Percentiles rank a stretch among this genome's conserved stretches.
These are phyloP conservation scores for Colletotrichum trifolii DNA, from an alignment of 2,329 filamentous ascomycete species.

Conservation along the genomic window DNA sequence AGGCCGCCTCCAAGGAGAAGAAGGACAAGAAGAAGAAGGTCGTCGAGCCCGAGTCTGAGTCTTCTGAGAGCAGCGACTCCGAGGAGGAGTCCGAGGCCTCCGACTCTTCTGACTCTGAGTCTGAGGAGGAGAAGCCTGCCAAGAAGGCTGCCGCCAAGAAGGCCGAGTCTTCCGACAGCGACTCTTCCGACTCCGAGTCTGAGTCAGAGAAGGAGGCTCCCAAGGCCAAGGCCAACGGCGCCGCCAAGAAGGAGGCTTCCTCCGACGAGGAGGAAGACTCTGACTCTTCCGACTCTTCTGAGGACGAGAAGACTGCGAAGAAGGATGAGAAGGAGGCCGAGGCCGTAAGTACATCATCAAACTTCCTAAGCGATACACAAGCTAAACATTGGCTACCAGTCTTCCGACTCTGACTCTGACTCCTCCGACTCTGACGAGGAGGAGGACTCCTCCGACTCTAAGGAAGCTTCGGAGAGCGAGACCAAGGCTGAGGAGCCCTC, in stretches of 20 bases:
- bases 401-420: constrained; percentile 48
- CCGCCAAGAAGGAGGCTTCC: constrained; percentile 48
- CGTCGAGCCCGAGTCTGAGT: constrained; percentile 47
- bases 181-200: constrained; percentile 51
- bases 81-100: constrained; percentile 37
- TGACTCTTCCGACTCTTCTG: constrained; percentile 47
- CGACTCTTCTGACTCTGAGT: constrained; percentile 44
- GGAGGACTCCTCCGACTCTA: constrained; percentile 46
- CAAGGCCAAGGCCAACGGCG: constrained; percentile 48
- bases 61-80: constrained; percentile 31
- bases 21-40: constrained; percentile 51
- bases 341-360: constrained; percentile 28
- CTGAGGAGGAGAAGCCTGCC: constrained; percentile 28
- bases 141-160: constrained; percentile 4
- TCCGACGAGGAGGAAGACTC: constrained; percentile 41
- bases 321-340: constrained; percentile 38
- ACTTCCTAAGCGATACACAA: neutral
- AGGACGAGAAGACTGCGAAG: constrained; percentile 42
- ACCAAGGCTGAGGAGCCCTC: constrained; percentile 61
- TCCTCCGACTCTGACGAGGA: constrained; percentile 48
- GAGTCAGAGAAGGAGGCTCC: constrained; percentile 52
- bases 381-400: constrained; percentile 23
- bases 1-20: constrained; percentile 61
- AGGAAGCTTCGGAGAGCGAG: constrained; percentile 48
- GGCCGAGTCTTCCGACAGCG: constrained; percentile 37